phyloP scores from a whole-genome alignment of 108 stramenopile species.

The Aurantiochytrium sp. region DNA sequence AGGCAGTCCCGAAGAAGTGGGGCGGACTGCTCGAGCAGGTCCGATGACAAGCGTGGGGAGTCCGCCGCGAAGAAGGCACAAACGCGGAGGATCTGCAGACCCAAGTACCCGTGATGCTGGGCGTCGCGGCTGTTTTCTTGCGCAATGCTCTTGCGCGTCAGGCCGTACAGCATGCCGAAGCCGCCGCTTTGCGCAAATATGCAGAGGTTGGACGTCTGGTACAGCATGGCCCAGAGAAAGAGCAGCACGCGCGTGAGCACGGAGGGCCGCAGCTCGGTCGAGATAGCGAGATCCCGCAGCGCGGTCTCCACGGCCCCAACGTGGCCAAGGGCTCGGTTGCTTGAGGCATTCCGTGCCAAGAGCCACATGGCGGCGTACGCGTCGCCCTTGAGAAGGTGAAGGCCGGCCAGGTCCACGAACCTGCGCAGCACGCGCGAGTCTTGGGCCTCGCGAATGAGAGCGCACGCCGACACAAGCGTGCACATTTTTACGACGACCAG shows the following conservation, averaged over 20 bases:
- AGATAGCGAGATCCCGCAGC: background rate
- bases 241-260: background rate
- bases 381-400: background rate
- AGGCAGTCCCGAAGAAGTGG: background rate
- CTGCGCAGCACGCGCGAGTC: background rate
- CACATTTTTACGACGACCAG: background rate
- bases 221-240: background rate
- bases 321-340: background rate
- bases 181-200: background rate
- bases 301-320: background rate
- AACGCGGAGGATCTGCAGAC: background rate
- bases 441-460: background rate
- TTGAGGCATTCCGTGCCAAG: background rate
- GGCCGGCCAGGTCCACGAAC: background rate
- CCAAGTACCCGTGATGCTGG: background rate
- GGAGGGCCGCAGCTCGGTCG: background rate
- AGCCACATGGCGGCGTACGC: constrained; percentile 9
- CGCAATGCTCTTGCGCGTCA: background rate
- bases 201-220: background rate
- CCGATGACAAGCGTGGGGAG: background rate
- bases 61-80: background rate
- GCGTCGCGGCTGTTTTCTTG: background rate
- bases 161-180: background rate
- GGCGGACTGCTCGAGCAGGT: background rate
- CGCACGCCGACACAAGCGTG: background rate